Conservation (phyloP, 2,329 filamentous ascomycete genomes). For the Diaporthe citrichinensis region DNA sequence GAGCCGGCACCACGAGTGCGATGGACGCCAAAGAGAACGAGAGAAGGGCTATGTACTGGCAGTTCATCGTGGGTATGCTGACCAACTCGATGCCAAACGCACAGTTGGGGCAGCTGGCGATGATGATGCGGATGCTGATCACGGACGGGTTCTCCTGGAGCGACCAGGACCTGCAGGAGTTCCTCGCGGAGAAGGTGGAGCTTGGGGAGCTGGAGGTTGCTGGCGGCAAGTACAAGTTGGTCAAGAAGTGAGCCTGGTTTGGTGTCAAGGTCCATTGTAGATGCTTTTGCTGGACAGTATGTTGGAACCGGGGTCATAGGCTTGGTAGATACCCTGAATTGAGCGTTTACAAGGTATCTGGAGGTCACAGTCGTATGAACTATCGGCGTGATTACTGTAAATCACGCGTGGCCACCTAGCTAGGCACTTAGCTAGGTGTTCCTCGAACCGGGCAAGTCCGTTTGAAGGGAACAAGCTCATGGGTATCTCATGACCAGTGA, state of each 20-base stretch:
- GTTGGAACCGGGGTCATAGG: not conserved
- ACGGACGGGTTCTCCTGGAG: constrained; percentile 91
- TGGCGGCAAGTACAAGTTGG: constrained; percentile 79
- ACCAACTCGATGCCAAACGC: constrained; percentile 88
- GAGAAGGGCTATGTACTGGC: constrained; percentile 80
- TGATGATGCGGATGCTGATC: constrained; percentile 96
- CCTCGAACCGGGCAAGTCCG: too few species aligned
- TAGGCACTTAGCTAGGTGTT: not conserved
- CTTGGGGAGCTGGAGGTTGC: constrained; percentile 77
- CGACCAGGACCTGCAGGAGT: constrained; percentile 87
- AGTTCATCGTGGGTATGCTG: constrained; percentile 95
- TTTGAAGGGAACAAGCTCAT: too few species aligned
- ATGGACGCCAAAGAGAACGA: constrained; percentile 76
- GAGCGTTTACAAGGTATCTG: not conserved
- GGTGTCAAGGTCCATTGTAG: too few species aligned
- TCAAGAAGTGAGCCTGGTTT: constrained; percentile 65
- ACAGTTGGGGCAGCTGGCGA: constrained; percentile 84
- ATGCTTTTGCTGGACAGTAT: not conserved
- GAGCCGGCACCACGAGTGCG: constrained; percentile 51
- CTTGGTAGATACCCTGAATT: not conserved
- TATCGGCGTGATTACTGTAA: too few species aligned
- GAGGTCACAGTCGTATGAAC: not conserved
- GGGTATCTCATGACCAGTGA: not conserved
- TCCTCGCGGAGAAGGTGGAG: constrained; percentile 83
- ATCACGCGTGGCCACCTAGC: not conserved